Evolutionary conservation across 495 filamentous ascomycete species (phyloP), one percentile per base, ranked within the genome.

Genomic region (Talaromyces borbonicus): DNA sequence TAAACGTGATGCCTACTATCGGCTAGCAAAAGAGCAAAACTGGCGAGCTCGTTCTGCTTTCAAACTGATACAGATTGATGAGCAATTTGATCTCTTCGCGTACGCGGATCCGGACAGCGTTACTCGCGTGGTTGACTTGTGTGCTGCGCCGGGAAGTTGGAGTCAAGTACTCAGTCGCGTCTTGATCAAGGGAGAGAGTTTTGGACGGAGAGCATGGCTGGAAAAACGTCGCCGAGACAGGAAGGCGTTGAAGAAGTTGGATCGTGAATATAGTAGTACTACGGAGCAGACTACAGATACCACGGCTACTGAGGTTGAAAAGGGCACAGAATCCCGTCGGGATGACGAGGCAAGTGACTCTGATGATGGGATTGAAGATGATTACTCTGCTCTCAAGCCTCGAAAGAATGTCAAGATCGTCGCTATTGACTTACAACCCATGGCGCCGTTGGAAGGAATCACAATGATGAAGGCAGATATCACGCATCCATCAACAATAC

Each of bases 1-100:
- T 57, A 98, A 98, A 69, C 85, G 92, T 39, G 92, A 98, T 60
- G 86, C 88, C 43, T 98, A 98, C 66, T 98, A 98, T 59, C 80
- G 92, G 23, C 82, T 98, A 6, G 92, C 92, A 3, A 98, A 98
- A 67, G 92, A 98, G 57, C 89, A 97, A 74, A 90, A 92, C 48
- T 98, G 90, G 90, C 86, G 92, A 20, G 92, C 92, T 12, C 83
- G 92, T 41, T 90, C 85, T 47, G 92, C 92, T 25, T 98, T 93
- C 79, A 98, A 98, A 59, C 75, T 98, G 32, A 78, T 98, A 22
- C 92, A 98, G 60, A 78, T 98, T 35, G 85, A 97, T 60, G 89
- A 95, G 75, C 84, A 93, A 70, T 98, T 96, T 75, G 83, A 95
- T 59, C 79, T 98, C 36, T 94, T 98, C 65, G 73, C 83, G 41